phyloP scores from a whole-genome alignment of 225 moss, liverwort and hornwort species.

The Takakia lepidozioides region DNA sequence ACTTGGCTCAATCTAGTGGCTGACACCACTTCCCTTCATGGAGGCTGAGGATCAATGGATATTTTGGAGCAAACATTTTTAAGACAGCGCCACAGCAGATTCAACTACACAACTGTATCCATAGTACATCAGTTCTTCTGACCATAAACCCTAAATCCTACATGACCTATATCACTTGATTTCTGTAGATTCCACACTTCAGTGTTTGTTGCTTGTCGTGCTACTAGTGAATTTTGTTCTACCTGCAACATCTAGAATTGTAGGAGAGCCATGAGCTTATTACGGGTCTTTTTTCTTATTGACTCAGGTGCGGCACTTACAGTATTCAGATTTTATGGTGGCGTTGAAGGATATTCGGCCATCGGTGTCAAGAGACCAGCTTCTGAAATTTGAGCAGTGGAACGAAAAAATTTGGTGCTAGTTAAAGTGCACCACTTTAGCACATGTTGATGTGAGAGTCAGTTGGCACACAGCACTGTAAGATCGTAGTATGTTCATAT shows the following conservation, averaged over 20 bases:
- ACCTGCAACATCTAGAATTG: background rate
- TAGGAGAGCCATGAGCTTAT: background rate
- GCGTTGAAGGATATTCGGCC: conserved; percentile 85
- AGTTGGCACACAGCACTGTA: too few species aligned
- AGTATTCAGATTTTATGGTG: conserved; percentile 62
- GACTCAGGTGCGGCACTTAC: conserved; percentile 58
- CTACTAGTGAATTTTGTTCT: background rate
- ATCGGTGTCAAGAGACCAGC: conserved; percentile 79
- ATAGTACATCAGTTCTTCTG: background rate
- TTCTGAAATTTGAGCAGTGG: conserved; percentile 65
- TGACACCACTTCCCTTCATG: too few species aligned
- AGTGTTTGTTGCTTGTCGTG: too few species aligned
- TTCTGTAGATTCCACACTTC: too few species aligned
- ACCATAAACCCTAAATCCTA: too few species aligned
- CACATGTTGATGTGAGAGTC: too few species aligned
- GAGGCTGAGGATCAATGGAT: too few species aligned
- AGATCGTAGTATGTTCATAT: too few species aligned
- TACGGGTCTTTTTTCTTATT: background rate
- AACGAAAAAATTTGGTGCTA: conserved; percentile 76
- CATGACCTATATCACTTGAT: background rate
- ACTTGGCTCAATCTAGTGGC: too few species aligned
- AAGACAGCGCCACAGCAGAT: too few species aligned
- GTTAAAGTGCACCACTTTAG: conserved; percentile 22
- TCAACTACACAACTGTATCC: too few species aligned
- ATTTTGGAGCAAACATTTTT: too few species aligned